Evolutionary conservation across 495 filamentous ascomycete genomes (phyloP).

Genomic region (Astrothelium macrocarpum): DNA sequence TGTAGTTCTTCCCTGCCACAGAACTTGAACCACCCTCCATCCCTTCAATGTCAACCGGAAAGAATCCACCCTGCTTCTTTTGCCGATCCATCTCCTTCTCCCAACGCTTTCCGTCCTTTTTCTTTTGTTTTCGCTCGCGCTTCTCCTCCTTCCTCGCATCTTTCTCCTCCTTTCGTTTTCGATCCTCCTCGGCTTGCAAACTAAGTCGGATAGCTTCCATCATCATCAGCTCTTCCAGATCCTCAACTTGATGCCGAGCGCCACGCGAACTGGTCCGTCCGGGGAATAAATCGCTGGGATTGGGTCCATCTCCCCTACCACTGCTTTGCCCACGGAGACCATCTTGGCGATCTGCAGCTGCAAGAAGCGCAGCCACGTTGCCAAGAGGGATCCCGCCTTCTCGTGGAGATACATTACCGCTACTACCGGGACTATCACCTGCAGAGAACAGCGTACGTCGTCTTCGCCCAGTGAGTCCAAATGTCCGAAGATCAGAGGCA

Average conservation of each 20-base stretch:
- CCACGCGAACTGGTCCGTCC: slow-evolving; percentile 47
- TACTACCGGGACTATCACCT: slow-evolving; percentile 29
- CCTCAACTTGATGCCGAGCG: slow-evolving; percentile 57
- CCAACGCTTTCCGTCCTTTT: slow-evolving; percentile 64
- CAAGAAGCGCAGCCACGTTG: slow-evolving; percentile 18
- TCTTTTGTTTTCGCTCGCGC: slow-evolving; percentile 66
- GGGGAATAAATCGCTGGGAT: slow-evolving; percentile 36
- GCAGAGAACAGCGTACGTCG: slow-evolving; percentile 30
- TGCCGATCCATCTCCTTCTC: slow-evolving; percentile 45
- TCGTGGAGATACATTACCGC: slow-evolving; percentile 30
- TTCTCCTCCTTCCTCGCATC: slow-evolving; percentile 71
- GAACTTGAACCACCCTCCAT: slow-evolving; percentile 11
- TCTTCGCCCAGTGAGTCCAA: slow-evolving; percentile 36
- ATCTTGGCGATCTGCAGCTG: slow-evolving; percentile 15
- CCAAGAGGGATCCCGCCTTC: slow-evolving; percentile 12
- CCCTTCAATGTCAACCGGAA: background rate
- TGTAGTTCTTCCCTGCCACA: slow-evolving; percentile 13
- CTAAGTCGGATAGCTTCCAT: slow-evolving; percentile 88
- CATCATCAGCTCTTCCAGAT: slow-evolving; percentile 97
- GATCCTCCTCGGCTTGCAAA: slow-evolving; percentile 81
- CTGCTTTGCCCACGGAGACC: background rate
- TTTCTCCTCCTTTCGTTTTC: slow-evolving; percentile 71
- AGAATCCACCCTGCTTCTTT: slow-evolving; percentile 45
- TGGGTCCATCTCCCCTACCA: slow-evolving; percentile 30
- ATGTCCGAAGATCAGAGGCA: slow-evolving; percentile 36